phyloP scores from a whole-genome alignment of 768 basidiomycete species.

The Rhodotorula graminis region DNA sequence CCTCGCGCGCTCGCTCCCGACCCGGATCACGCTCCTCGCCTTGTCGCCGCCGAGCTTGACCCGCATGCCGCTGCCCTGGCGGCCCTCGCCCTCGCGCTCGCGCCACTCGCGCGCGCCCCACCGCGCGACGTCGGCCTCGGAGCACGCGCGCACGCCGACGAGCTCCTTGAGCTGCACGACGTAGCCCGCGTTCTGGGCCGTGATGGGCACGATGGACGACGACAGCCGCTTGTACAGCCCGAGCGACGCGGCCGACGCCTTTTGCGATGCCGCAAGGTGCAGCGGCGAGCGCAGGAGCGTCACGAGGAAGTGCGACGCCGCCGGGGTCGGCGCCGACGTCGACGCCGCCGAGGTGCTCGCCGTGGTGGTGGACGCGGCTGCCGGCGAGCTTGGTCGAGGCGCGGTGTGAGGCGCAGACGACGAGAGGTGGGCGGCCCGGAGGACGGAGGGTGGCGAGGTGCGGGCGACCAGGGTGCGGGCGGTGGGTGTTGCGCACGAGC shows the following conservation, averaged over 20 bases:
- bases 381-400: not conserved
- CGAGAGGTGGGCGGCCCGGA: not conserved
- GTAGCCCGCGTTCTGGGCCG: constrained; percentile 20
- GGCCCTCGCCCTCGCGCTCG: constrained; percentile 22
- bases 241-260: constrained; percentile 14
- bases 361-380: not conserved
- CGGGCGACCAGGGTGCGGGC: not conserved
- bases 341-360: not conserved
- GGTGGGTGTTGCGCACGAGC: not conserved
- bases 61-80: constrained; percentile 23
- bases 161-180: constrained; percentile 33
- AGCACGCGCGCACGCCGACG: constrained; percentile 17
- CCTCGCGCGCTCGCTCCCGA: constrained; percentile 33
- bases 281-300: constrained; percentile 37
- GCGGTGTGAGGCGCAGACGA: not conserved
- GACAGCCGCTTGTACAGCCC: constrained; percentile 35
- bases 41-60: not conserved
- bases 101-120: constrained; percentile 21
- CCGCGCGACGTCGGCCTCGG: not conserved
- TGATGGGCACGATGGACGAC: constrained; percentile 31
- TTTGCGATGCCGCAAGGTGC: constrained; percentile 13
- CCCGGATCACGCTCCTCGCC: constrained; percentile 18
- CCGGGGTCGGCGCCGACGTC: not conserved
- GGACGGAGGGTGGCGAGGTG: not conserved
- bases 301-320: constrained; percentile 36